Base-by-base conservation (phyloP, 108 stramenopile genomes). In the Parietichytrium sp. region DNA sequence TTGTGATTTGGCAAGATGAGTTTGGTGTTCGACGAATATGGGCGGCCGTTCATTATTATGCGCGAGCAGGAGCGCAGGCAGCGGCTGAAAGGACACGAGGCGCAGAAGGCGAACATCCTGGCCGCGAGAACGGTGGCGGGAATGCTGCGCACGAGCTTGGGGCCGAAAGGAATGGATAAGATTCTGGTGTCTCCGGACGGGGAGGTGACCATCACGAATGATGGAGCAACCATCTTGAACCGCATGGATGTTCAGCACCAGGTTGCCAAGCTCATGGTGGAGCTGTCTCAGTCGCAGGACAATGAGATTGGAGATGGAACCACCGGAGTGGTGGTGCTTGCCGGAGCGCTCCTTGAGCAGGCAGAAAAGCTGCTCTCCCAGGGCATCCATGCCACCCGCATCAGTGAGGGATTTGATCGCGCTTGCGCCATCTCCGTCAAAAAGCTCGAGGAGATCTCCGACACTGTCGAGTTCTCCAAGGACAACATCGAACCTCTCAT, bases 291-390 rank as follows among this genome's bases (percentile, higher is more conserved):
- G 48, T 94, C 93, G 38, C 97, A 98, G 90, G 98, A 99, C 87
- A 95, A 98, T 80, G 98, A 99, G 90, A 97, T 99, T 83, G 98
- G 98, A 13, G 98, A 99, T 77, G 98, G 98, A 25, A 99, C 98
- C 51, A 99, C 98, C 4, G 97, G 97, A 8, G 97, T 99, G 26
- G 97, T 98, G 6, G 97, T 99, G 15, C 88, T 99, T 54, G 98
- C 98, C 30, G 97, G 97, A n/a, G 88, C 96, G 12, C 85, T 99
- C 82, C 86, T 99, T 38, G 95, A 97, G 86, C 96, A 98, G 91
- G 98, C 97, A n/a, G 94, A 96, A 85, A 90, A 92, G 83, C 85
- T 96, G 26, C 85, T 96, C 31, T 90, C 90, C 77, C 88, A 92
- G 84, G 97, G 97, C 12, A 91, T 99, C 53, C 97, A 98, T 90